Percentiles rank a stretch among this genome's conserved stretches.
Evolutionary conservation across 2,329 filamentous ascomycete genomes (phyloP).

Genomic region (Phoma sp.): DNA sequence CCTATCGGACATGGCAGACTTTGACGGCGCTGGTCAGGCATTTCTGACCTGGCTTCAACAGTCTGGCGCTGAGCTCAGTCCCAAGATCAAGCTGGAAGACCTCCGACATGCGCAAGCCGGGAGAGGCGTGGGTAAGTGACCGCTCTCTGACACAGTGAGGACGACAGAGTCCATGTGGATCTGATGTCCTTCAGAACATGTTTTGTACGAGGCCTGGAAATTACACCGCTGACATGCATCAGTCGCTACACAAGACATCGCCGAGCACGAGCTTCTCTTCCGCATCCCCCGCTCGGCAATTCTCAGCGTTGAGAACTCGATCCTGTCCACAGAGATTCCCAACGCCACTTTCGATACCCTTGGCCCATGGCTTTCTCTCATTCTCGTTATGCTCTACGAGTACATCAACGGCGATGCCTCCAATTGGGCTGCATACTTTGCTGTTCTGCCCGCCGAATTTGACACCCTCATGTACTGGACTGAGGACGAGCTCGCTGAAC

Average conservation of each 20-base stretch:
- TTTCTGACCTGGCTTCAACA: conserved; percentile 66
- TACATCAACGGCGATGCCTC: conserved; percentile 65
- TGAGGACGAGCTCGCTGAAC: conserved; percentile 68
- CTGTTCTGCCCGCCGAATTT: conserved; percentile 73
- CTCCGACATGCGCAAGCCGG: conserved; percentile 63
- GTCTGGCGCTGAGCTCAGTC: conserved; percentile 61
- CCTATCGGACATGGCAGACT: conserved; percentile 36
- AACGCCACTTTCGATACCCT: conserved; percentile 43
- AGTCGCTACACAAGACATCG: conserved; percentile 76
- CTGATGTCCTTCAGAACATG: not conserved
- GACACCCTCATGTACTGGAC: conserved; percentile 93
- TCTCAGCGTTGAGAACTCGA: conserved; percentile 75
- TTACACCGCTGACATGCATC: conserved; percentile 19
- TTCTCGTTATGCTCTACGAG: conserved; percentile 84
- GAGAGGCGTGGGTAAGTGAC: conserved; percentile 66
- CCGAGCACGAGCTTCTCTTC: conserved; percentile 78
- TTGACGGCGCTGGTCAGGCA: conserved; percentile 53
- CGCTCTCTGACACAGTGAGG: conserved; percentile 2
- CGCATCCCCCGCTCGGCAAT: conserved; percentile 75
- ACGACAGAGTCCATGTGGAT: not conserved
- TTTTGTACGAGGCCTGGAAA: not conserved
- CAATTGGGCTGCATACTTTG: conserved; percentile 78
- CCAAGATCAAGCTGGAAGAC: conserved; percentile 65
- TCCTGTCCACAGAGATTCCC: conserved; percentile 63
- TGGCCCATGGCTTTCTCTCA: conserved; percentile 63